Percentiles rank a stretch among this genome's conserved stretches.
Conservation (phyloP, 2,329 filamentous ascomycete species). For the Aspergillus pseudoviridinutans region DNA sequence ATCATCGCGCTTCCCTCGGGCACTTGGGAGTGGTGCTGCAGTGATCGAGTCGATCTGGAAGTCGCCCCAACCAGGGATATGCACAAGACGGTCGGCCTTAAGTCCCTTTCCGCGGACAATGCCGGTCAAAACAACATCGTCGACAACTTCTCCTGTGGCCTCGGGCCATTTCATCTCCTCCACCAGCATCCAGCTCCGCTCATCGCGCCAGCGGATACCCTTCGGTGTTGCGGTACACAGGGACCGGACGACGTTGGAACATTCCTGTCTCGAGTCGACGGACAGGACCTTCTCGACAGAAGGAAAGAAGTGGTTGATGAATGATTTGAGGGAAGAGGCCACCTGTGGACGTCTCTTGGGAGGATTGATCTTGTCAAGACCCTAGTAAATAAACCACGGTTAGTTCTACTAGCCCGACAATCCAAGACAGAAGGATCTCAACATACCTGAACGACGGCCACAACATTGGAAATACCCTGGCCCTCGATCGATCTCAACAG, state of each 20-base stretch:
- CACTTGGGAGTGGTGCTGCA: constrained; percentile 63
- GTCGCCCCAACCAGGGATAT: constrained; percentile 89
- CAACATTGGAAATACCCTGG: constrained; percentile 90
- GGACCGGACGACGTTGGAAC: constrained; percentile 82
- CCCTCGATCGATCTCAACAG: constrained; percentile 84
- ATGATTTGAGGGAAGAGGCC: constrained; percentile 79
- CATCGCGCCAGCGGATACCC: constrained; percentile 91
- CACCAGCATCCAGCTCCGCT: constrained; percentile 90
- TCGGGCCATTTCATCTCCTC: constrained; percentile 74
- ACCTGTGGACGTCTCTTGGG: constrained; percentile 74
- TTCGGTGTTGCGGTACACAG: constrained; percentile 90
- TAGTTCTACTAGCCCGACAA: not conserved
- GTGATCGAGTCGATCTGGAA: constrained; percentile 90
- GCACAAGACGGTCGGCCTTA: constrained; percentile 84
- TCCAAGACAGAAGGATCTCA: not conserved
- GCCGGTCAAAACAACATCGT: constrained; percentile 73
- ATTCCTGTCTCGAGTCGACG: constrained; percentile 84
- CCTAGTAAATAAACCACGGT: constrained; percentile 28
- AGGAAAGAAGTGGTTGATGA: constrained; percentile 91
- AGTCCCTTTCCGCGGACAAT: constrained; percentile 79
- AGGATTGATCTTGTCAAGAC: constrained; percentile 71
- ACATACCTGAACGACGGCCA: constrained; percentile 68
- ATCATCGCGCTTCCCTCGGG: constrained; percentile 52
- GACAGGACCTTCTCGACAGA: constrained; percentile 87
- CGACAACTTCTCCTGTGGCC: constrained; percentile 40